Base-by-base conservation (phyloP, 2,329 filamentous ascomycete genomes). In the Coleophoma eucalyptorum region DNA sequence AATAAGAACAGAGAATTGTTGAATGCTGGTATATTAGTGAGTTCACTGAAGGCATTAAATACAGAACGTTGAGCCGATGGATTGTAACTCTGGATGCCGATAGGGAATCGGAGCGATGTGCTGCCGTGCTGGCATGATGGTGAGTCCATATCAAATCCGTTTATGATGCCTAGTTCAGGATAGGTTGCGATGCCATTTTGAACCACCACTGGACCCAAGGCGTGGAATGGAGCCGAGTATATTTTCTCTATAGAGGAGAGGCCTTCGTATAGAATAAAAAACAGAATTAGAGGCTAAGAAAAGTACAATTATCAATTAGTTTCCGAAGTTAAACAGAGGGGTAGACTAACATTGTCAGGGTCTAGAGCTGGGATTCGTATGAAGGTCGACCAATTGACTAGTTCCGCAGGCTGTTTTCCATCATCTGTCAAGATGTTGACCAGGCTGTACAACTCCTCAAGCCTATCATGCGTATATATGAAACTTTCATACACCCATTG, bases 321-420 rank as follows among this genome's bases (percentile, higher is more conserved):
- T 1, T 46, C n/a, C 26, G 3, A 50, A 33, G 18, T 12, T 18
- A 32, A 8, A 3, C 16, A n/a, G 13, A 18, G 4, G 6, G 42
- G 12, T 19, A 0, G 2, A 57, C 65, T 60, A 35, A 71, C 68
- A 31, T 69, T 68, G 16, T 15, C 33, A 0, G 75, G 65, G 58
- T 78, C 73, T 1, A 67, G 46, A 8, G 58, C 57, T 2, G 72
- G 62, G 31, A 69, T 65, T 43, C 70, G 69, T 16, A 73, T 60
- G 70, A 71, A 73, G 62, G 74, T 75, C 0, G 70, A 72, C 72
- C 71, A 80, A 59, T 76, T 76, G 50, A 73, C 70, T 13, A 79
- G 51, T 21, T 71, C 72, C 2, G 56, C 64, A 1, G 69, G 65
- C n/a, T 77, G 74, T 3, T 66, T 71, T 13, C 71, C 74, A 47